Evolutionary conservation across 441 rosid species (phyloP), one percentile per base, ranked within the genome.

Genomic region (Gossypium schwendimanii): DNA sequence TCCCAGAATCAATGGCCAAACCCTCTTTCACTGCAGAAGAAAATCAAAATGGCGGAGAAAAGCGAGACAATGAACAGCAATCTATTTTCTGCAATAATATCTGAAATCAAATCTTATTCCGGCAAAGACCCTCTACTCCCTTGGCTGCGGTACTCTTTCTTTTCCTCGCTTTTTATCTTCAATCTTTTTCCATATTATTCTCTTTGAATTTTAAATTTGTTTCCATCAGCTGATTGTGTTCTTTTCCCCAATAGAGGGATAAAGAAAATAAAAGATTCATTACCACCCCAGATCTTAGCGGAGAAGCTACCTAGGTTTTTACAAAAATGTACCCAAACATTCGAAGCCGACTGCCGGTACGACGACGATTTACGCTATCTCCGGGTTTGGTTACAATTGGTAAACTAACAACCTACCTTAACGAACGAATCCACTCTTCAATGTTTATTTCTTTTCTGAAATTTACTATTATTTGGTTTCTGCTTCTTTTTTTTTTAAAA

Each of bases 341-440:
- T 92, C 79, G 87, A 88, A 76, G 82, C 93, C 44, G 97, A 94
- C 75, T 84, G 88, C 14, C 91, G 92, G 73, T 92, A 92, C 72
- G 76, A 75, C 55, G 87, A 94, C 71, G 98, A 92, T 80, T 77
- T 82, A 52, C 96, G 98, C 2, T 94, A 89, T 73, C 76, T 94
- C 75, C 97, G 94, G 65, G 89, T 94, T 71, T 94, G 99, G 99
- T 78, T 94, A 70, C 90, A 89, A 80, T 86, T 94, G 96, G 97
- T 92, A 88, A 73, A 31, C 20, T 26, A 69, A 2, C 69, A 41
- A 59, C n/a, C 36, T 54, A 9, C 17, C 64, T 6, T 11, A 20
- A 10, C 28, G 4, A 18, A 45, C 18, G 21, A 73, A 20, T 45
- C 17, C 41, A 21, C 45, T 75, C 17, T 39, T 44, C 72, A 23